phyloP scores from a whole-genome alignment of 352 stramenopile species.

The Pelagophyceae sp. region DNA sequence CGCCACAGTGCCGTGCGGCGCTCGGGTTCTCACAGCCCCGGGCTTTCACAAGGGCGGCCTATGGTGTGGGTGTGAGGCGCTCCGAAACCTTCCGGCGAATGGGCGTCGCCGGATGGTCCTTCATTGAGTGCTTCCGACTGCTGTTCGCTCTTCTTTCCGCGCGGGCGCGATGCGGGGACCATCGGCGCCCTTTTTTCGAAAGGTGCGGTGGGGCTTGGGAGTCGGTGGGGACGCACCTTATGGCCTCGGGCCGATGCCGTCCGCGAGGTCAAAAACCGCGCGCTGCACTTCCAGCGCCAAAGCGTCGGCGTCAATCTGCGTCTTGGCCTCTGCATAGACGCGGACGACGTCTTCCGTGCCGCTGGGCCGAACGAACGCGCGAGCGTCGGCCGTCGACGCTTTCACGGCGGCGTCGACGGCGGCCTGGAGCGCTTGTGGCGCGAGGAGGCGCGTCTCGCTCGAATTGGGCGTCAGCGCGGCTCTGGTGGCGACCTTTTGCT shows the following conservation, averaged over 20 bases:
- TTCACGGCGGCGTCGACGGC: conserved; percentile 50
- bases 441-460: conserved; percentile 37
- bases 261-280: conserved; percentile 42
- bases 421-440: conserved; percentile 50
- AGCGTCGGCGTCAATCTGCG: conserved; percentile 71
- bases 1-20: too few species aligned
- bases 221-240: neutral
- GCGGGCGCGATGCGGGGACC: too few species aligned
- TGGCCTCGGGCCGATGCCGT: neutral
- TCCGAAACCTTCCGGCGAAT: too few species aligned
- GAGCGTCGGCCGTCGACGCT: neutral
- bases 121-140: too few species aligned
- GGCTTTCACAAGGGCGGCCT: too few species aligned
- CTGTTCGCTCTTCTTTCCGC: too few species aligned
- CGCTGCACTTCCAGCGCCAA: conserved; percentile 71
- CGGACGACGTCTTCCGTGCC: conserved; percentile 96
- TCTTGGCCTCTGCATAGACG: conserved; percentile 92
- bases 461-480: conserved; percentile 26
- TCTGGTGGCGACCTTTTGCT: conserved; percentile 45
- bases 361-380: conserved; percentile 84
- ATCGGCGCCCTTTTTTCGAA: too few species aligned
- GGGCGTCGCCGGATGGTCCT: too few species aligned
- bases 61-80: too few species aligned
- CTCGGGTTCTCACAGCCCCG: too few species aligned
- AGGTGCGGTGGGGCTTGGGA: too few species aligned